Evolutionary conservation across 2,329 filamentous ascomycete species (phyloP).

Genomic region (Aureobasidium melanogenum): DNA sequence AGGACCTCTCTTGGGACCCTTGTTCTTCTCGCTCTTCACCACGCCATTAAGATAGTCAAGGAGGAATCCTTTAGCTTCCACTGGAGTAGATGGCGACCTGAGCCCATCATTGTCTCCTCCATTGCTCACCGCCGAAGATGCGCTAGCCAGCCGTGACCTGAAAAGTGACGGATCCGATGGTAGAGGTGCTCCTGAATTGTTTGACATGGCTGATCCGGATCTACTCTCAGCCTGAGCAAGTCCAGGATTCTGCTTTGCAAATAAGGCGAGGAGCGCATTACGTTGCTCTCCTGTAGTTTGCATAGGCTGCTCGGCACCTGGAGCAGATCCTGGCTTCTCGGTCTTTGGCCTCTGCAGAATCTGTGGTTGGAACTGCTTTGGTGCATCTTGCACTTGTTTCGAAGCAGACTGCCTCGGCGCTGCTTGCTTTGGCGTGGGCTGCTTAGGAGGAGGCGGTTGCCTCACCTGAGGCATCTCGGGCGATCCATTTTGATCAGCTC

Average conservation of each 20-base stretch:
- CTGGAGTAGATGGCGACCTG: conserved; percentile 19
- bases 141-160: conserved; percentile 19
- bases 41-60: conserved; percentile 28
- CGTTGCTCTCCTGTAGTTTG: conserved; percentile 5
- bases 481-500: conserved; percentile 10
- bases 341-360: conserved; percentile 22
- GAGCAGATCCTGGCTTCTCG: not conserved
- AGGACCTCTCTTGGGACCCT: conserved; percentile 1
- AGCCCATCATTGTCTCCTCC: conserved; percentile 11
- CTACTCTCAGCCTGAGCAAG: conserved; percentile 8
- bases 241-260: conserved; percentile 11
- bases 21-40: conserved; percentile 18
- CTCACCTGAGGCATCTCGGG: conserved; percentile 6
- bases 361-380: conserved; percentile 22
- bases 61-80: conserved; percentile 27
- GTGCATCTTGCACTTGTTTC: conserved; percentile 16
- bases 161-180: conserved; percentile 6
- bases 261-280: conserved; percentile 15
- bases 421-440: conserved; percentile 8
- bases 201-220: conserved; percentile 2
- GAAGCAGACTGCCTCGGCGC: conserved; percentile 3
- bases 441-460: conserved; percentile 9
- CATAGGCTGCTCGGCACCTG: not conserved
- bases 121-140: conserved; percentile 17
- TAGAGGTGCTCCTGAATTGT: not conserved